Evolutionary conservation across 805 yeast genomes (phyloP).

Genomic region (Metschnikowia rubicola): DNA sequence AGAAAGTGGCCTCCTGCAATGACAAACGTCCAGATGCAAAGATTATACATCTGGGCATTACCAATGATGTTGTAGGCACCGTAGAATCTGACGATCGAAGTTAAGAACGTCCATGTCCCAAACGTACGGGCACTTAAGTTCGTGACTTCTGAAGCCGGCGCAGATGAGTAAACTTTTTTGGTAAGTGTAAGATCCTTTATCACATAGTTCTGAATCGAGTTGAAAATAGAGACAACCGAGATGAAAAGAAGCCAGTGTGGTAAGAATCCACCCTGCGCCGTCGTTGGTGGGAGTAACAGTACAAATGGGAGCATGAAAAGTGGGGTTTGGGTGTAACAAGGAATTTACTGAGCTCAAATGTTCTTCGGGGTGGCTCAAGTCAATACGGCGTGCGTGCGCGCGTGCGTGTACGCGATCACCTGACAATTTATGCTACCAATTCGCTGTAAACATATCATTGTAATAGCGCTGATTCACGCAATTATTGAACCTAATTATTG

Average conservation of each 20-base stretch:
- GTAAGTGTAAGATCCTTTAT: conserved; percentile 68
- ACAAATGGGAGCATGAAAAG: conserved; percentile 17
- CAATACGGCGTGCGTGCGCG: no score
- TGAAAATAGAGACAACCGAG: conserved; percentile 88
- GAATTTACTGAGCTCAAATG: not conserved
- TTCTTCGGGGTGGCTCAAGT: no score
- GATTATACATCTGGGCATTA: conserved; percentile 68
- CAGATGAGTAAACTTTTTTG: conserved; percentile 66
- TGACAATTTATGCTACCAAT: no score
- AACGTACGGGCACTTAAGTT: conserved; percentile 88
- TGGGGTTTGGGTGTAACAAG: not conserved
- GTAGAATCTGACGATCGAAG: conserved; percentile 78
- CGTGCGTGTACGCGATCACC: not conserved
- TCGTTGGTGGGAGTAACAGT: conserved; percentile 17
- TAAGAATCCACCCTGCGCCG: conserved; percentile 47
- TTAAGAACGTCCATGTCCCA: conserved; percentile 95
- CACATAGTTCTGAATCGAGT: conserved; percentile 80
- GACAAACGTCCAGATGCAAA: conserved; percentile 74
- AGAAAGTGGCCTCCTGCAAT: conserved; percentile 84
- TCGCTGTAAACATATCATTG: not conserved
- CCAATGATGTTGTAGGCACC: conserved; percentile 72
- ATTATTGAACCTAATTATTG: not conserved
- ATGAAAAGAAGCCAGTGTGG: conserved; percentile 50
- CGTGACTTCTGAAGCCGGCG: conserved; percentile 33
- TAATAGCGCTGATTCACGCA: not conserved